Percentiles rank a stretch among this genome's conserved stretches.
These are phyloP conservation scores for Sugiyamaella boreocaroliniensis DNA, from an alignment of 805 yeast species.

Conservation along the genomic window DNA sequence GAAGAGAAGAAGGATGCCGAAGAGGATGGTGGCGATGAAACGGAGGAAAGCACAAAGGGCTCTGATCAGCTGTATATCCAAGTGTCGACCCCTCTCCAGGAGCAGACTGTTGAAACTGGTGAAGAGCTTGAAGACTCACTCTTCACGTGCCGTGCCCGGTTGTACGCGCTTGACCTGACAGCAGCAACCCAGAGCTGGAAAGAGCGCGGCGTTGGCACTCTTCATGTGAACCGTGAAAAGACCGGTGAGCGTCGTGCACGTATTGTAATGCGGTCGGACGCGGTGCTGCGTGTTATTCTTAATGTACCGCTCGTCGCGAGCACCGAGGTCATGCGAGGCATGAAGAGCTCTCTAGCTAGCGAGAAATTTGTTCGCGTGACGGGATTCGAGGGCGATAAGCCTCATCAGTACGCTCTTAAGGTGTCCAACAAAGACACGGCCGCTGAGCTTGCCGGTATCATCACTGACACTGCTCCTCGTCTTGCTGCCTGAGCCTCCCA, in stretches of 20 bases:
- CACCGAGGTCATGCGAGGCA: slow-evolving; percentile 65
- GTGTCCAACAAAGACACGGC: slow-evolving; percentile 59
- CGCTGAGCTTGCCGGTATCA: slow-evolving; percentile 44
- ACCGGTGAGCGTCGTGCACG: slow-evolving; percentile 41
- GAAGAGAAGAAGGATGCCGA: slow-evolving; percentile 22
- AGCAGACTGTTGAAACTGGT: slow-evolving; percentile 59
- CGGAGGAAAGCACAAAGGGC: slow-evolving; percentile 8
- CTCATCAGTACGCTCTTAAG: slow-evolving; percentile 77
- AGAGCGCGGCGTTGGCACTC: slow-evolving; percentile 83
- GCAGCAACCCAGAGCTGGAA: slow-evolving; percentile 80
- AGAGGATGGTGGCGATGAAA: slow-evolving; percentile 25
- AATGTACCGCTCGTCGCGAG: slow-evolving; percentile 62
- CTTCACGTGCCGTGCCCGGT: slow-evolving; percentile 65
- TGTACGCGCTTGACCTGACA: slow-evolving; percentile 66
- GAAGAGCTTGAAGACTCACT: slow-evolving; percentile 78
- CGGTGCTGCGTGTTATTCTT: slow-evolving; percentile 72
- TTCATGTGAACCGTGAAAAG: slow-evolving; percentile 62
- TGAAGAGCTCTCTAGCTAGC: slow-evolving; percentile 76
- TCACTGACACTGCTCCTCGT: slow-evolving; percentile 14
- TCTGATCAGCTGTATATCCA: slow-evolving; percentile 29
- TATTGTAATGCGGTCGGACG: slow-evolving; percentile 85
- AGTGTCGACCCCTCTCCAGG: slow-evolving; percentile 25
- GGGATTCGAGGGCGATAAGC: slow-evolving; percentile 56
- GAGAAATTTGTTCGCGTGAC: slow-evolving; percentile 78
- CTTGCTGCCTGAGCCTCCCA: slow-evolving; percentile 7